Evolutionary conservation across 106 monocot species (phyloP).

Genomic region (Dendrobium huoshanense): DNA sequence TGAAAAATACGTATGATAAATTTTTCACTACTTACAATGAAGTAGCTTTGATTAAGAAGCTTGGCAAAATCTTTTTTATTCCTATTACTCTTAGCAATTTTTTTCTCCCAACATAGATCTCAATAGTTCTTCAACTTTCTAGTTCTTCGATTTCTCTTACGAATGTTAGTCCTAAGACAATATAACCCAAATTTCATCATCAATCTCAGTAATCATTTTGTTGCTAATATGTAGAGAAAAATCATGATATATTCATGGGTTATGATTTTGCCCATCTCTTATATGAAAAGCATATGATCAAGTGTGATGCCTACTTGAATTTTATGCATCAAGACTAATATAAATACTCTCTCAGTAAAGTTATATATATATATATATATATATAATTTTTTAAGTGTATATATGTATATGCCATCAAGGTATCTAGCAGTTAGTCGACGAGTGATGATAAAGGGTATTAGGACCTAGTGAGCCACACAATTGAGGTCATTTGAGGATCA

Average conservation of each 20-base stretch:
- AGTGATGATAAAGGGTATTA: too few relatives aligned
- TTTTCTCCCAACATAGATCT: constrained; percentile 43
- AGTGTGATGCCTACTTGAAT: constrained; percentile 55
- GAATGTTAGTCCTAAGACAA: constrained; percentile 52
- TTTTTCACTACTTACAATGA: too few relatives aligned
- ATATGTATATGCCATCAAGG: too few relatives aligned
- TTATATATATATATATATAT: too few relatives aligned
- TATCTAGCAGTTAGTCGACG: too few relatives aligned
- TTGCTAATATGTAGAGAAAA: constrained; percentile 48
- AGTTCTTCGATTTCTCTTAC: constrained; percentile 39
- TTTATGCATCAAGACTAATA: constrained; percentile 55
- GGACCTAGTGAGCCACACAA: too few relatives aligned
- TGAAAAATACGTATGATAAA: too few relatives aligned
- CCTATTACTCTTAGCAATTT: constrained; percentile 8
- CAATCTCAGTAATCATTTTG: constrained; percentile 53
- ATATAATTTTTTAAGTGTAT: too few relatives aligned
- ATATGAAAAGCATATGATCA: constrained; percentile 44
- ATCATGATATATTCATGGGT: constrained; percentile 52
- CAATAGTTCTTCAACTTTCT: constrained; percentile 29
- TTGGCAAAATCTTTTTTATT: too few relatives aligned
- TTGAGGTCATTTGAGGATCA: too few relatives aligned
- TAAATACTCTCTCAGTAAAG: constrained; percentile 54
- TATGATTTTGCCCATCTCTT: constrained; percentile 37
- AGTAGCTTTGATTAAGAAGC: too few relatives aligned
- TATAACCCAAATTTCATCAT: constrained; percentile 45